Conservation (phyloP, 495 filamentous ascomycete genomes). For the Penicillium odoratum region DNA sequence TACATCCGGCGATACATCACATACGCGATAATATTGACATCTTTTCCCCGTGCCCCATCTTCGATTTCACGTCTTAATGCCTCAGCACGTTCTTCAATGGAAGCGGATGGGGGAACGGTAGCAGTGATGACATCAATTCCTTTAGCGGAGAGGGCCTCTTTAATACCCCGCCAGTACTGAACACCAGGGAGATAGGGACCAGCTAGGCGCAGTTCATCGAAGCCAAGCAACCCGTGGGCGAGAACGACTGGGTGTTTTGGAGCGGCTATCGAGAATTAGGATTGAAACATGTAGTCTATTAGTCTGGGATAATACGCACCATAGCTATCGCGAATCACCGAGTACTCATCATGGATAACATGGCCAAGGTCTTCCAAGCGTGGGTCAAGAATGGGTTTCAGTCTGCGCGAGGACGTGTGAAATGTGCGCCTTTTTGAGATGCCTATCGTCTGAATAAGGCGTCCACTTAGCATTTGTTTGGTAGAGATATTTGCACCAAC, state of each 20-base stretch:
- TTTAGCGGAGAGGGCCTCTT: conserved; percentile 69
- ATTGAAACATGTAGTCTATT: background rate
- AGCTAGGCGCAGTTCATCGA: conserved; percentile 76
- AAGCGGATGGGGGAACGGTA: conserved; percentile 73
- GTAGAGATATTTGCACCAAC: conserved; percentile 7
- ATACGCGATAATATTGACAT: conserved; percentile 87
- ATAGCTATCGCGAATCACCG: conserved; percentile 67
- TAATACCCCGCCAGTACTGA: conserved; percentile 91
- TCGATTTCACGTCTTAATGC: conserved; percentile 66
- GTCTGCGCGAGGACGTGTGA: conserved; percentile 9
- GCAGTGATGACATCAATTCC: conserved; percentile 79
- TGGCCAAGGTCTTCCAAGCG: conserved; percentile 62
- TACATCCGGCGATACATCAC: conserved; percentile 25
- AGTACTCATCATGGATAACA: conserved; percentile 77
- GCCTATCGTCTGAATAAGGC: background rate
- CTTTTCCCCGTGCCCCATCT: conserved; percentile 63
- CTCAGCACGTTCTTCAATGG: conserved; percentile 74
- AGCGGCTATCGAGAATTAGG: conserved; percentile 37
- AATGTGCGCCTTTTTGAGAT: conserved; percentile 2
- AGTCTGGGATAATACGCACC: conserved; percentile 40
- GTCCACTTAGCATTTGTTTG: background rate
- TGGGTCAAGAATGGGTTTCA: conserved; percentile 46
- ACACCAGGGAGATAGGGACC: conserved; percentile 72
- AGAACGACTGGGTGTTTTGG: conserved; percentile 76
- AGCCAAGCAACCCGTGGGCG: conserved; percentile 89